Percentiles rank a stretch among this genome's conserved stretches.
phyloP scores from a whole-genome alignment of 177 flowering plant species.

The Tripterygium wilfordii region DNA sequence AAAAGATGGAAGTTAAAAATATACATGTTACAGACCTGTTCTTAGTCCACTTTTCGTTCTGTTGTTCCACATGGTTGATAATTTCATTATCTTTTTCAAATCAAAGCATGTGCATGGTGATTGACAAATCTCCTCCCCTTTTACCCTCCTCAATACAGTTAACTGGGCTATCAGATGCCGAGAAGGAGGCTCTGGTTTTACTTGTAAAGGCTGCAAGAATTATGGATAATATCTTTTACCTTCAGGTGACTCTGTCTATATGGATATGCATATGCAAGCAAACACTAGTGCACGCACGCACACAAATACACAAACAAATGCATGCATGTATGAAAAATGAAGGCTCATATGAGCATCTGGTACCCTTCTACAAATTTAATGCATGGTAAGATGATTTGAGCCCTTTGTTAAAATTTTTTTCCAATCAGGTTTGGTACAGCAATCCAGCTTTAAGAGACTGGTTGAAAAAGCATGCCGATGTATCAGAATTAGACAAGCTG shows the following conservation, averaged over 20 bases:
- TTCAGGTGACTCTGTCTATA: conserved; percentile 48
- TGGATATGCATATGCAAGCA: neutral
- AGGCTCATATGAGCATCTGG: too few relatives aligned
- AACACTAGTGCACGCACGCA: neutral
- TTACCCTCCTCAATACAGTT: too few relatives aligned
- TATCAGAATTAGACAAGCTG: conserved; percentile 55
- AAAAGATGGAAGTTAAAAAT: too few relatives aligned
- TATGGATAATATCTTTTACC: conserved; percentile 73
- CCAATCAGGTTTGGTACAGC: conserved; percentile 72
- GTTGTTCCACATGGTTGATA: too few relatives aligned
- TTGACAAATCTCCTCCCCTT: too few relatives aligned
- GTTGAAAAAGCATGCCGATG: conserved; percentile 60
- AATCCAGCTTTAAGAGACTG: conserved; percentile 77
- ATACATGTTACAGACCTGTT: too few relatives aligned
- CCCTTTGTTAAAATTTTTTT: conserved; percentile 2
- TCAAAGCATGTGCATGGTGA: too few relatives aligned
- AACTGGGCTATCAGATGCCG: conserved; percentile 57
- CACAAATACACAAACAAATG: too few relatives aligned
- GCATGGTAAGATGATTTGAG: neutral
- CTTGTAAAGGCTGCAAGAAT: conserved; percentile 67
- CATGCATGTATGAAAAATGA: neutral
- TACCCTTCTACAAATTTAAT: too few relatives aligned
- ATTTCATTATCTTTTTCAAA: too few relatives aligned
- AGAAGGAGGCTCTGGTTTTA: conserved; percentile 54
- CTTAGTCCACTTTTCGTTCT: too few relatives aligned